A percentile compares a stretch with the other conserved stretches of the same genome.
Evolutionary conservation across 1,284 basidiomycete species (phyloP).

Genomic region (Cutaneotrichosporon sp.): DNA sequence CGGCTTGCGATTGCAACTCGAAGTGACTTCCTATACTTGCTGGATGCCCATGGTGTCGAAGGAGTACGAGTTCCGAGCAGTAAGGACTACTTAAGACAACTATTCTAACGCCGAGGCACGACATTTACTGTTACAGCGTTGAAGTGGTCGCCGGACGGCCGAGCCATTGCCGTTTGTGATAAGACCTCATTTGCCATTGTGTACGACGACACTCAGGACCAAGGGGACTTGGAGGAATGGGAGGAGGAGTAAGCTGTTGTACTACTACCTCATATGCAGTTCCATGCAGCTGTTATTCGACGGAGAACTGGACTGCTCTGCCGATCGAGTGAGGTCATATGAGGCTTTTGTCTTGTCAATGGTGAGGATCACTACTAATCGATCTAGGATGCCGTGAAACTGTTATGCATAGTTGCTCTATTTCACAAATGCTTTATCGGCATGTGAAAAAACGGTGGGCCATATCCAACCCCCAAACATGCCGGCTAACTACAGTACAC

Average conservation of each 20-base stretch:
- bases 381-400: no score
- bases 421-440: no score
- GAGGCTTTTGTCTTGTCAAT: background rate
- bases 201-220: constrained; percentile 17
- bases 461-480: no score
- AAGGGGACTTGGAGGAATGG: constrained; percentile 1
- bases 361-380: no score
- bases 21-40: constrained; percentile 29
- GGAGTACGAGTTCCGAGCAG: constrained; percentile 35
- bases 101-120: background rate
- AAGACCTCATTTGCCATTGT: constrained; percentile 29
- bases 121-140: constrained; percentile 21
- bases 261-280: no score
- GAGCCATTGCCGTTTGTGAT: constrained; percentile 25
- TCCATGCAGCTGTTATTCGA: no score
- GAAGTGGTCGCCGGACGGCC: constrained; percentile 36
- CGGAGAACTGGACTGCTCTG: no score
- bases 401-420: no score
- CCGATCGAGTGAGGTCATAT: no score
- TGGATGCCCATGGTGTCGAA: constrained; percentile 36
- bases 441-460: no score
- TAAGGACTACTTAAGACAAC: constrained; percentile 7
- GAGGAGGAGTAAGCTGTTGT: constrained; percentile 4
- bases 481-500: no score
- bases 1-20: constrained; percentile 23